Evolutionary conservation across 768 basidiomycete species (phyloP).

Genomic region (Pleurotus djamor): DNA sequence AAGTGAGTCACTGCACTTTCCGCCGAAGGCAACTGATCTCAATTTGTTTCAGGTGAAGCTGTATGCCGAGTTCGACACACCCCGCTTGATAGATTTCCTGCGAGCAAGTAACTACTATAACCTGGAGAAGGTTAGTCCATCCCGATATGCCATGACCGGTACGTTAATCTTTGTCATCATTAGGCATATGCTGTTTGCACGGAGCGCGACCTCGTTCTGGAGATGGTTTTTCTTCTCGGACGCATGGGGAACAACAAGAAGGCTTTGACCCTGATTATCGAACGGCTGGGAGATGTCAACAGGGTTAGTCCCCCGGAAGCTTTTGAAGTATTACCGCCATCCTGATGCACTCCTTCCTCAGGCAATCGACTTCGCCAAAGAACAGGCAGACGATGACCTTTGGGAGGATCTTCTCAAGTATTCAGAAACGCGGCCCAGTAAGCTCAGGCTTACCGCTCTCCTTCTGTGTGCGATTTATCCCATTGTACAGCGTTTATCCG

Average conservation of each 20-base stretch:
- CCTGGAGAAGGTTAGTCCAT: slow-evolving; percentile 63
- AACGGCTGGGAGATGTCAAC: slow-evolving; percentile 89
- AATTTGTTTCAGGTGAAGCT: slow-evolving; percentile 63
- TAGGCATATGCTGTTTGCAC: slow-evolving; percentile 88
- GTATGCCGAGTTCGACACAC: slow-evolving; percentile 84
- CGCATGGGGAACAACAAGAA: slow-evolving; percentile 98
- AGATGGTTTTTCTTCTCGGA: slow-evolving; percentile 97
- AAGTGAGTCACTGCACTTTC: slow-evolving; percentile 37
- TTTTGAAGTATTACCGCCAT: not conserved
- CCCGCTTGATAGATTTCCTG: slow-evolving; percentile 85
- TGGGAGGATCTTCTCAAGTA: slow-evolving; percentile 97
- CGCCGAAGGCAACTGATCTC: not conserved
- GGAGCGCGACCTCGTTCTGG: slow-evolving; percentile 82
- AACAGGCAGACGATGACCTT: slow-evolving; percentile 94
- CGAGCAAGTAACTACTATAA: slow-evolving; percentile 90
- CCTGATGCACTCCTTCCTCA: slow-evolving; percentile 19
- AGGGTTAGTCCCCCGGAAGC: slow-evolving; percentile 45
- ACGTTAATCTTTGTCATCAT: slow-evolving; percentile 2
- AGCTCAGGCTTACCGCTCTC: slow-evolving; percentile 15
- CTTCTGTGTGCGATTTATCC: not conserved
- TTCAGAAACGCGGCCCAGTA: slow-evolving; percentile 90
- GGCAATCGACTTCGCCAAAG: slow-evolving; percentile 98
- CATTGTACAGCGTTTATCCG: slow-evolving; percentile 80
- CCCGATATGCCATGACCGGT: not conserved
- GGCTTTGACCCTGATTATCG: slow-evolving; percentile 92